Evolutionary conservation across 352 stramenopile species (phyloP).

Genomic region (Globisporangium carolinianum): DNA sequence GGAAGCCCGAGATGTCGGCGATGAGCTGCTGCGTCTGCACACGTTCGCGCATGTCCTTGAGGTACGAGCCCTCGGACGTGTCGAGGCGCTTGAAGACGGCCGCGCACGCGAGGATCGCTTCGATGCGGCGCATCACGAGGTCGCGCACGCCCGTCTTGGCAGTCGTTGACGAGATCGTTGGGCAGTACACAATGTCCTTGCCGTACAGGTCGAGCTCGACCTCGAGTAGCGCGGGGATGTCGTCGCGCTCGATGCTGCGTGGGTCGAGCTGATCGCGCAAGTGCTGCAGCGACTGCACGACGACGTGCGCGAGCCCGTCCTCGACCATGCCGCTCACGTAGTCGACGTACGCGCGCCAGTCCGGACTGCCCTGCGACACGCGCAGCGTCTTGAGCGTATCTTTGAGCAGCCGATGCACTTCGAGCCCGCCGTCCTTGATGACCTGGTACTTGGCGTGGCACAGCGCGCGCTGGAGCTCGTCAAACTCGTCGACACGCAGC

Average conservation of each 20-base stretch:
- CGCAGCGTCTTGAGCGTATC: constrained; percentile 87
- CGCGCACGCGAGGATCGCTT: constrained; percentile 57
- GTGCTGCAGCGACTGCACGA: constrained; percentile 59
- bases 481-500: constrained; percentile 75
- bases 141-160: constrained; percentile 53
- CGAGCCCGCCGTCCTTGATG: constrained; percentile 86
- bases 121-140: constrained; percentile 54
- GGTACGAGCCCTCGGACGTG: constrained; percentile 78
- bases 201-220: constrained; percentile 89
- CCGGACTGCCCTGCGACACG: constrained; percentile 84
- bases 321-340: constrained; percentile 90
- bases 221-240: constrained; percentile 83
- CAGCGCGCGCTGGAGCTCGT: constrained; percentile 67
- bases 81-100: constrained; percentile 84
- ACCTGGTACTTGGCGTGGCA: constrained; percentile 78
- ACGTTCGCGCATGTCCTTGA: constrained; percentile 87
- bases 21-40: constrained; percentile 68
- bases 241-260: constrained; percentile 71
- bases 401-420: constrained; percentile 86
- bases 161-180: constrained; percentile 37
- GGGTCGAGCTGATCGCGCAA: constrained; percentile 83
- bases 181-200: constrained; percentile 81
- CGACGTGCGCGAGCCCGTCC: constrained; percentile 65
- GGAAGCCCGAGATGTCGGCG: constrained; percentile 72
- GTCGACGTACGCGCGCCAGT: constrained; percentile 91